These are phyloP conservation scores for Nitzschia sp. DNA, from an alignment of 108 stramenopile genomes.

Conservation along the genomic window DNA sequence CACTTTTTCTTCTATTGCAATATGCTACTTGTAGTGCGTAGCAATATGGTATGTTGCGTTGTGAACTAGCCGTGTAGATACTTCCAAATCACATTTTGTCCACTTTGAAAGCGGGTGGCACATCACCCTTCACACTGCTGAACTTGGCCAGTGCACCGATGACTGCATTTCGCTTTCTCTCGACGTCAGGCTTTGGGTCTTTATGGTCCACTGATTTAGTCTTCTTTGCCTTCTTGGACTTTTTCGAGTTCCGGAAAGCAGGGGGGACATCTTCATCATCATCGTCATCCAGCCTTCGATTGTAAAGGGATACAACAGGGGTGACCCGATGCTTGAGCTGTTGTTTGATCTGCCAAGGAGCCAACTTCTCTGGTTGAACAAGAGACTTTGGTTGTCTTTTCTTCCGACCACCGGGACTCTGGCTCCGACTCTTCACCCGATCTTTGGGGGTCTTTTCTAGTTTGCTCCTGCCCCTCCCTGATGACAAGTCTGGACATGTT, in stretches of 20 bases:
- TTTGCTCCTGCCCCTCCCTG: neutral
- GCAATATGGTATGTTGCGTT: too few species aligned
- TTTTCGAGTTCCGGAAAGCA: neutral
- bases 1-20: too few species aligned
- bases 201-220: neutral
- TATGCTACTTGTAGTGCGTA: too few species aligned
- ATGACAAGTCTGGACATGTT: too few species aligned
- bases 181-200: neutral
- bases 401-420: neutral
- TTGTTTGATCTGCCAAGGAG: conserved; percentile 14
- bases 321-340: conserved; percentile 14
- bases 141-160: neutral
- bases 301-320: neutral
- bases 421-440: neutral
- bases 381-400: conserved; percentile 19
- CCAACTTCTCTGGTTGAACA: conserved; percentile 6
- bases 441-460: neutral
- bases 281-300: conserved; percentile 12
- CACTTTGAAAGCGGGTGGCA: conserved; percentile 2
- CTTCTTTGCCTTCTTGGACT: neutral
- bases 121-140: neutral
- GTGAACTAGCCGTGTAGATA: too few species aligned
- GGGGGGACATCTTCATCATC: conserved; percentile 9
- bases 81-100: too few species aligned
- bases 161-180: neutral